Percentiles rank a stretch among this genome's conserved stretches.
Evolutionary conservation across 2,329 filamentous ascomycete species (phyloP).

Genomic region (Alternaria gansuensis): DNA sequence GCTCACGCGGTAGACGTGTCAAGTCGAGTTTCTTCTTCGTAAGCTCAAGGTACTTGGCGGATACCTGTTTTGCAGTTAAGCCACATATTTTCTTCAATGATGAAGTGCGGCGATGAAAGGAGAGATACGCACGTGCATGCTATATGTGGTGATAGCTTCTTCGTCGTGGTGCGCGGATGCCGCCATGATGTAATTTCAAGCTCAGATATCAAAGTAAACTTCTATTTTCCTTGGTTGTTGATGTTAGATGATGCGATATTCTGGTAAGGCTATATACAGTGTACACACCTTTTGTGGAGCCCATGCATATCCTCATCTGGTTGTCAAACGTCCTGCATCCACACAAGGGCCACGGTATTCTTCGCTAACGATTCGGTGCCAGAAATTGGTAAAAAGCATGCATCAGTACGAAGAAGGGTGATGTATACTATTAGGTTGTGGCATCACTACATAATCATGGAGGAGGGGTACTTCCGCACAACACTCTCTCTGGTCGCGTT

Average conservation of each 20-base stretch:
- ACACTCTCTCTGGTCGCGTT: constrained; percentile 15
- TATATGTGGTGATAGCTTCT: constrained; percentile 42
- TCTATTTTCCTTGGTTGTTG: neutral
- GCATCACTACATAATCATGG: neutral
- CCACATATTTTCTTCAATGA: neutral
- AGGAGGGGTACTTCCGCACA: constrained; percentile 10
- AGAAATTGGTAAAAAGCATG: neutral
- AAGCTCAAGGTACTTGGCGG: constrained; percentile 71
- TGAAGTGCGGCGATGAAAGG: neutral
- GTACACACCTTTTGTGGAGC: neutral
- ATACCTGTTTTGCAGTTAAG: constrained; percentile 60
- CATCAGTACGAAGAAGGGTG: neutral
- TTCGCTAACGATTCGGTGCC: neutral
- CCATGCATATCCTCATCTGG: neutral
- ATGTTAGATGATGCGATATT: neutral
- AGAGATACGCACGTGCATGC: constrained; percentile 45
- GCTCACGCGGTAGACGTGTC: constrained; percentile 70
- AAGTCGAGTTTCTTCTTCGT: constrained; percentile 73
- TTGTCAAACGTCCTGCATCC: neutral
- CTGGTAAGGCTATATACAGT: neutral
- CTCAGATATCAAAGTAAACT: neutral
- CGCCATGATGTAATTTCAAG: constrained; percentile 10
- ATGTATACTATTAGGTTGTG: neutral
- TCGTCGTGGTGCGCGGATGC: constrained; percentile 17
- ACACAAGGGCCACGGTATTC: neutral